Base-by-base conservation (phyloP, 2,329 filamentous ascomycete genomes). In the Periglandula ipomoeae region DNA sequence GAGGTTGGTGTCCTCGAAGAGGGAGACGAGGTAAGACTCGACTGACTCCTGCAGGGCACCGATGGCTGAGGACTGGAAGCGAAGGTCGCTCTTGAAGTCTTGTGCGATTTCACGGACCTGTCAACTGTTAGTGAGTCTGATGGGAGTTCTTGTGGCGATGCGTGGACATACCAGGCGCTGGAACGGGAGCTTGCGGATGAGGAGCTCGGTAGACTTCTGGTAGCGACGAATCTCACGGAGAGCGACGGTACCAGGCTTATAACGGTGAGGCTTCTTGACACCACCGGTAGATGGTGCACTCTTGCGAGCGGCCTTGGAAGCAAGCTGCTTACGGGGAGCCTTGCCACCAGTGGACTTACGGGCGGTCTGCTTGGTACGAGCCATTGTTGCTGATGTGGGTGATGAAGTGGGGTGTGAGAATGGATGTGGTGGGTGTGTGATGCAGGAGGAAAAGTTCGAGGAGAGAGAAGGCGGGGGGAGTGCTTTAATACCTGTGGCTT, bases 51-150 rank as follows among this genome's bases (percentile, higher is more conserved):
- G 91, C 37, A 98, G 84, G 57, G 93, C 93, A 65, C 89, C 87
- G 67, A 98, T 96, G 70, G 93, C 93, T 42, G 91, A 95, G 22
- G 89, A 95, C 79, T 98, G 93, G 88, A 96, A 98, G 68, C 90
- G 87, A 54, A 95, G 85, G 58, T 94, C 87, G 61, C 87, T 90
- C 77, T 94, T 94, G 80, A 95, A 89, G 74, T 95, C 87, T 70
- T 94, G 85, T 35, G 89, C 89, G 55, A 97, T 95, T 76, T 98
- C 90, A 78, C 90, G 88, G 58, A 96, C 77, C 76, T 80, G 61
- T 50, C 41, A 23, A 11, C 6, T 26, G 44, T 60, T 52, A 57
- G 56, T 45, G 2, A 13, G n/a, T n/a, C n/a, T n/a, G n/a, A n/a
- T n/a, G n/a, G n/a, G n/a, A n/a, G n/a, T n/a, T n/a, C n/a, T n/a